Conservation (phyloP, 176 grass and related monocot genomes). For the Zea luxurians region DNA sequence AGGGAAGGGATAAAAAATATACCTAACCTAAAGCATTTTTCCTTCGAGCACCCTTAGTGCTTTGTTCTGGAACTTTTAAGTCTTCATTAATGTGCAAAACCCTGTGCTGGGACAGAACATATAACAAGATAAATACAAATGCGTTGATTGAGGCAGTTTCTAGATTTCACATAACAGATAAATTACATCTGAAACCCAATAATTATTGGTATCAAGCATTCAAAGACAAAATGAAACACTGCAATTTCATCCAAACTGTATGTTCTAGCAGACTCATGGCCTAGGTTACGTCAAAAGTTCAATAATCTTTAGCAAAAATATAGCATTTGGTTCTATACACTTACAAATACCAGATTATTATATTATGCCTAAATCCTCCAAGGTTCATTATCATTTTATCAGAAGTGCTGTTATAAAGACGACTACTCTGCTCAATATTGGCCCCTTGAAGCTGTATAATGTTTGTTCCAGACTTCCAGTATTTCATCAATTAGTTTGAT, state of each 20-base stretch:
- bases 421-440: not conserved
- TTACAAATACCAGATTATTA: not conserved
- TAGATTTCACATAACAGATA: not conserved
- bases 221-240: not conserved
- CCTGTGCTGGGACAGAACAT: not conserved
- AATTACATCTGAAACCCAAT: not conserved
- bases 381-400: slow-evolving; percentile 4
- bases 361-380: not conserved
- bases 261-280: not conserved
- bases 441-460: not conserved
- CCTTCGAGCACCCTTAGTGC: not conserved
- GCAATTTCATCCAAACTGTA: not conserved
- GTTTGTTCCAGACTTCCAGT: not conserved
- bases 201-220: not conserved
- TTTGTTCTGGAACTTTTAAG: not conserved
- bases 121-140: not conserved
- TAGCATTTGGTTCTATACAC: slow-evolving; percentile 1
- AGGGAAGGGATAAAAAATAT: no score
- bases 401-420: not conserved
- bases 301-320: not conserved
- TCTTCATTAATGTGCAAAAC: not conserved
- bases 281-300: not conserved
- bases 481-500: not conserved
- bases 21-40: not conserved
- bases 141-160: not conserved